Conservation (phyloP, 306 rosid species). For the Cucumis cinereus region DNA sequence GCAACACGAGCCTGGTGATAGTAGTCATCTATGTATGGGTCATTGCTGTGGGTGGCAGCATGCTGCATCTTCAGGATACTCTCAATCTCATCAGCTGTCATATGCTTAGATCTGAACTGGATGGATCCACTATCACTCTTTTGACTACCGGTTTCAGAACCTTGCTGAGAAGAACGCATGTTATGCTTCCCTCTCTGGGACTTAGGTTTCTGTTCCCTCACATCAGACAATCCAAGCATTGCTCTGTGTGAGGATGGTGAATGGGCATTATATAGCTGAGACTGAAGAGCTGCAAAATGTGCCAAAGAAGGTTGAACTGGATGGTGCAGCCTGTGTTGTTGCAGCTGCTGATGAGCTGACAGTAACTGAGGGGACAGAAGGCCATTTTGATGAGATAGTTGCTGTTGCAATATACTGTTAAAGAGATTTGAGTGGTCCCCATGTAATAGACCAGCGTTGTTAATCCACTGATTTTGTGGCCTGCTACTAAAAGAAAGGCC, state of each 20-base stretch:
- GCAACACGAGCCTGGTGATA: constrained; percentile 90
- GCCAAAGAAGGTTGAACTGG: constrained; percentile 34
- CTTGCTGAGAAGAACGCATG: constrained; percentile 48
- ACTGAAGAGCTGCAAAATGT: constrained; percentile 37
- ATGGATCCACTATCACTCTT: constrained; percentile 57
- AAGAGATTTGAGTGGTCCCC: constrained; percentile 38
- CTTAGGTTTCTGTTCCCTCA: constrained; percentile 69
- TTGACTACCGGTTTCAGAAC: constrained; percentile 45
- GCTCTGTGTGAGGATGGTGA: constrained; percentile 73
- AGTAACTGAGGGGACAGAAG: constrained; percentile 42
- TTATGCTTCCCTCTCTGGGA: constrained; percentile 47
- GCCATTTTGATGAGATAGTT: constrained; percentile 41
- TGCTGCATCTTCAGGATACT: constrained; percentile 87
- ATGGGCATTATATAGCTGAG: constrained; percentile 39
- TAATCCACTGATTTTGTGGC: constrained; percentile 42
- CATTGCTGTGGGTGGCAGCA: constrained; percentile 91
- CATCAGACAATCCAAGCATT: constrained; percentile 59
- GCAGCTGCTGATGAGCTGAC: constrained; percentile 43
- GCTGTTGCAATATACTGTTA: constrained; percentile 70
- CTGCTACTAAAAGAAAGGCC: constrained; percentile 34
- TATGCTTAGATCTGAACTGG: constrained; percentile 63
- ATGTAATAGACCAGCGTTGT: constrained; percentile 31
- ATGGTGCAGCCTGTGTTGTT: constrained; percentile 44
- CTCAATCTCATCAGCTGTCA: constrained; percentile 90
- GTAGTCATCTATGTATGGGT: constrained; percentile 94